These are phyloP conservation scores for Eucalyptus marginata DNA, from an alignment of 345 rosid species.

Conservation along the genomic window DNA sequence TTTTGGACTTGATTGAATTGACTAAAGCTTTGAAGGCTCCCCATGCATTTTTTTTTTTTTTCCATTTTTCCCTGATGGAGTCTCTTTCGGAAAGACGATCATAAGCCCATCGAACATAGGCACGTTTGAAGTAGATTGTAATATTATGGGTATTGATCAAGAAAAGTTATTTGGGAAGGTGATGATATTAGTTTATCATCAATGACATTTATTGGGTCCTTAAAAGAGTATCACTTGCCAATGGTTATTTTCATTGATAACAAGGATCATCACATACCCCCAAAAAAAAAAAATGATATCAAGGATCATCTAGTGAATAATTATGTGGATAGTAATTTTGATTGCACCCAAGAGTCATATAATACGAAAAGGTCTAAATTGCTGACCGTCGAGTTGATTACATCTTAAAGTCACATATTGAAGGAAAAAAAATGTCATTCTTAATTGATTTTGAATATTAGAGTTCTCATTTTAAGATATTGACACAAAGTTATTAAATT, in stretches of 20 bases:
- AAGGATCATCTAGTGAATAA: background rate
- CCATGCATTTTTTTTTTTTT: background rate
- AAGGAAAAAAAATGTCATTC: too few species aligned
- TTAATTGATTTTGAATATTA: background rate
- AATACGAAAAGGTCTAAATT: background rate
- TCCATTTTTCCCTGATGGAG: background rate
- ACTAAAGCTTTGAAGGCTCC: background rate
- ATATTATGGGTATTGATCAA: background rate
- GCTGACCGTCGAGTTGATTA: accelerated
- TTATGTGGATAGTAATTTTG: background rate
- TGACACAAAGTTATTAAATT: background rate
- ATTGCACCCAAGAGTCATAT: background rate
- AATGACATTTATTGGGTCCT: background rate
- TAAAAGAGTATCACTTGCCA: background rate
- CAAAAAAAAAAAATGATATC: background rate
- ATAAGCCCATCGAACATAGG: background rate
- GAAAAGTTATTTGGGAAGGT: background rate
- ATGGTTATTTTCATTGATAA: background rate
- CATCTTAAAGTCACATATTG: too few species aligned
- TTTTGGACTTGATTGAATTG: background rate
- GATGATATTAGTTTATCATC: background rate
- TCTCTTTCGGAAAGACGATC: background rate
- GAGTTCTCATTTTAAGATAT: background rate
- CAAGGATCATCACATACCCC: background rate
- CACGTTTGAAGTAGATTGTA: background rate